Evolutionary conservation across 176 grass and related monocot species (phyloP).

Genomic region (Neostapfia colusana): DNA sequence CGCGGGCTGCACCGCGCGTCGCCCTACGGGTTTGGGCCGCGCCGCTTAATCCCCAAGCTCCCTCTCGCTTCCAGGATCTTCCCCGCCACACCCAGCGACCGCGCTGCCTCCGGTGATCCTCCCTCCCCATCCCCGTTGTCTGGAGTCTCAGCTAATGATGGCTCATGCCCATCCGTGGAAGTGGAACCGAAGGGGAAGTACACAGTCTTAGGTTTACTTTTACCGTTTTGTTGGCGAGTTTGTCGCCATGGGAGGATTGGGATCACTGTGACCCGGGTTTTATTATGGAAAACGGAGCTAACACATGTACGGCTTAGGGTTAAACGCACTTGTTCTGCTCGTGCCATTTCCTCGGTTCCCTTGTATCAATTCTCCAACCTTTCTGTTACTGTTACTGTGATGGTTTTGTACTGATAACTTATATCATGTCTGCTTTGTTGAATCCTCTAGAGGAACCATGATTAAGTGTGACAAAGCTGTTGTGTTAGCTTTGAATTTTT

Average conservation of each 20-base stretch:
- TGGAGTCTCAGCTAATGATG: neutral
- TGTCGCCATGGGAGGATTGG: neutral
- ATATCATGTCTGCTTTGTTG: neutral
- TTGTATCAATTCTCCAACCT: neutral
- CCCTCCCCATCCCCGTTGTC: neutral
- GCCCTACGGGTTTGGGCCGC: slow-evolving; percentile 42
- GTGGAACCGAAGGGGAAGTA: neutral
- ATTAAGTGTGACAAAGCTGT: neutral
- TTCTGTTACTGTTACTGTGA: slow-evolving; percentile 32
- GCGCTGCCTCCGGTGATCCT: slow-evolving; percentile 20
- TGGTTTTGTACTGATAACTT: neutral
- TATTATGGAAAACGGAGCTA: neutral
- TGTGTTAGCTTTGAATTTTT: neutral
- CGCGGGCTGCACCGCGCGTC: slow-evolving; percentile 41
- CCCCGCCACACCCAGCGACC: slow-evolving; percentile 15
- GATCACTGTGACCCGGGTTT: too few relatives aligned
- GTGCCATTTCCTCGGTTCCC: neutral
- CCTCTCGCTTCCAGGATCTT: slow-evolving; percentile 42
- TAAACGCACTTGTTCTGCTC: neutral
- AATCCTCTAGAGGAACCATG: neutral
- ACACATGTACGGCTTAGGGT: slow-evolving; percentile 5
- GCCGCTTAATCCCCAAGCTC: slow-evolving; percentile 36
- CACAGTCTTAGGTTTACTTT: neutral
- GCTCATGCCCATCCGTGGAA: neutral
- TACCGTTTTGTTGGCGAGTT: neutral